Evolutionary conservation across 2,329 filamentous ascomycete species (phyloP).

Genomic region (Magnaporthiopsis poae): DNA sequence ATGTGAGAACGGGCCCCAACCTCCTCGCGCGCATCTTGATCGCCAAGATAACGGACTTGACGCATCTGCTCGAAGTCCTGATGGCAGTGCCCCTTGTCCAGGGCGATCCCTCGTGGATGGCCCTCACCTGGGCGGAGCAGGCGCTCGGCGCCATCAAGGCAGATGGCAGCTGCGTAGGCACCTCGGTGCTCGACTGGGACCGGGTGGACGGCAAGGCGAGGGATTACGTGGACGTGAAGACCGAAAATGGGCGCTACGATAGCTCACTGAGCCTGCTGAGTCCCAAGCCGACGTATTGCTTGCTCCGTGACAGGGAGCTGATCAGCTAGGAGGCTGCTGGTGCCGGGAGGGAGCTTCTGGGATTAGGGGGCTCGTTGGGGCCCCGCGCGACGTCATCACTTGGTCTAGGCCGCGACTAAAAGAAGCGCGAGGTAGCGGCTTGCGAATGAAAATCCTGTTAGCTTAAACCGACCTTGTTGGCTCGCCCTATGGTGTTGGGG

Average conservation of each 20-base stretch:
- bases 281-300: slow-evolving; percentile 23
- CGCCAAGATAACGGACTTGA: slow-evolving; percentile 28
- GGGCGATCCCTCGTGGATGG: slow-evolving; percentile 27
- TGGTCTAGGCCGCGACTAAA: too few species aligned
- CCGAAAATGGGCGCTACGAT: slow-evolving; percentile 14
- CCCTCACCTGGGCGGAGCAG: slow-evolving; percentile 28
- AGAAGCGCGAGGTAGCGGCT: too few species aligned
- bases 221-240: slow-evolving; percentile 26
- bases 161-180: slow-evolving; percentile 29
- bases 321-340: too few species aligned
- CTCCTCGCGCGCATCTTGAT: slow-evolving; percentile 29
- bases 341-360: neutral
- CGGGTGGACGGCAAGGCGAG: slow-evolving; percentile 25
- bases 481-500: too few species aligned
- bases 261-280: slow-evolving; percentile 8
- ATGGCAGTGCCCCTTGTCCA: slow-evolving; percentile 23
- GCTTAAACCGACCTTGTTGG: too few species aligned
- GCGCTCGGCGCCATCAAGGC: slow-evolving; percentile 23
- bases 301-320: slow-evolving; percentile 18
- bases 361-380: too few species aligned
- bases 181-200: slow-evolving; percentile 26
- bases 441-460: too few species aligned
- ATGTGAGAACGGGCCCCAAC: slow-evolving; percentile 20
- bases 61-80: slow-evolving; percentile 23
- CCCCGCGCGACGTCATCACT: too few species aligned